These are phyloP conservation scores for Fusarium mexicanum DNA, from an alignment of 2,329 filamentous ascomycete genomes.

Conservation along the genomic window DNA sequence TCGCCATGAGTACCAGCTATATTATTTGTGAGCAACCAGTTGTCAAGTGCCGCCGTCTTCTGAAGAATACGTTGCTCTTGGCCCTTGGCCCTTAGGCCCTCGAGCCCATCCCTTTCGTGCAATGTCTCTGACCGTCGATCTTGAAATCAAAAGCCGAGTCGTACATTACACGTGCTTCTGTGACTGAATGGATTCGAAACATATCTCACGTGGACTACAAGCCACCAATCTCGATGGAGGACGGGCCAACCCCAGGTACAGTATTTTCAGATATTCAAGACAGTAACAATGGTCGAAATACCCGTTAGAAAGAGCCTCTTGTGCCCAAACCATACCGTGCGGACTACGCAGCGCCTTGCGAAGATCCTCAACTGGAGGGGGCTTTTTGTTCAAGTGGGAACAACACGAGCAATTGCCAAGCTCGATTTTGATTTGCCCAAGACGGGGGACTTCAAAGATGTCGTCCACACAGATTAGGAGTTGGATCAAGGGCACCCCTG, in stretches of 20 bases:
- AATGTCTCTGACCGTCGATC: not conserved
- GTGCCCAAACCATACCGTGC: constrained; percentile 1
- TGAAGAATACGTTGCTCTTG: not conserved
- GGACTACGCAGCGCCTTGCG: not conserved
- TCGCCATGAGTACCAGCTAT: not conserved
- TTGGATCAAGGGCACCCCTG: constrained; percentile 1
- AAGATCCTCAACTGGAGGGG: constrained; percentile 6
- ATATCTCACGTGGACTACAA: constrained; percentile 26
- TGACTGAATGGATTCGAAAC: constrained; percentile 15
- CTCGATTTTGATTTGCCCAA: constrained; percentile 20
- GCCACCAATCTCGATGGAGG: constrained; percentile 16
- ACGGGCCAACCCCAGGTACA: constrained; percentile 6
- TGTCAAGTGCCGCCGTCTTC: not conserved
- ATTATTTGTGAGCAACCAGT: not conserved
- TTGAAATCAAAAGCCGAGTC: constrained; percentile 6
- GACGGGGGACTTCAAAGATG: not conserved
- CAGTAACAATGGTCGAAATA: not conserved
- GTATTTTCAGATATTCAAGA: not conserved
- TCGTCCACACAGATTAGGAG: not conserved
- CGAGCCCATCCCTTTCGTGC: not conserved
- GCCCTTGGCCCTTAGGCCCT: not conserved
- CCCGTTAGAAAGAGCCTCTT: not conserved
- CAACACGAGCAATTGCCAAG: constrained; percentile 23
- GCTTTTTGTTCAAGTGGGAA: constrained; percentile 18
- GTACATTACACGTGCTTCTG: constrained; percentile 5